A percentile compares a stretch with the other conserved stretches of the same genome.
Conservation (phyloP, 2,329 filamentous ascomycete species). For the Ceratocystis destructans region DNA sequence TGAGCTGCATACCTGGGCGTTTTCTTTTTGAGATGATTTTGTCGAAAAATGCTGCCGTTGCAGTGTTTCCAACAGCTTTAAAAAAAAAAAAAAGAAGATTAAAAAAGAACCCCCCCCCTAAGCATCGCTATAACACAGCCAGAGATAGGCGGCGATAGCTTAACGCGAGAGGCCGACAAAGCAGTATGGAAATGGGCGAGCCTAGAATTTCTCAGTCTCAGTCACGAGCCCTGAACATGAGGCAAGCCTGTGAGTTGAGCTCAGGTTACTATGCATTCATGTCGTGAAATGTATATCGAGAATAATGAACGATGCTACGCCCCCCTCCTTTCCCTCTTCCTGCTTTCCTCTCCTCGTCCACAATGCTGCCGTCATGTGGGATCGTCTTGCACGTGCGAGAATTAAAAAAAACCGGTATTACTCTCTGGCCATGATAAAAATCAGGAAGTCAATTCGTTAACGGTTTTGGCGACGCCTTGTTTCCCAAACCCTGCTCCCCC, state of each 20-base stretch:
- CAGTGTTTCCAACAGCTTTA: neutral
- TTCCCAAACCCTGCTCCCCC: too few relatives aligned
- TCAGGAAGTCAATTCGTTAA: neutral
- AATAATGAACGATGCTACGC: neutral
- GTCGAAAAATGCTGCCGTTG: conserved; percentile 1
- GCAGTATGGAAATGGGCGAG: neutral
- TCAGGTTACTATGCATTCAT: neutral
- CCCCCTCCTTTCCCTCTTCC: neutral
- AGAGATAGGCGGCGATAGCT: neutral
- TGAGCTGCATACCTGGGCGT: neutral
- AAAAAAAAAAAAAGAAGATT: too few relatives aligned
- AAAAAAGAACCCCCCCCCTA: too few relatives aligned
- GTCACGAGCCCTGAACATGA: neutral
- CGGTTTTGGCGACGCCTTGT: neutral
- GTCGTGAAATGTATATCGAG: neutral
- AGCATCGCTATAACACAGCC: neutral
- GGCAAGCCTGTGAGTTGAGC: neutral
- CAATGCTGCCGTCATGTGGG: neutral
- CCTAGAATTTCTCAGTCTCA: neutral
- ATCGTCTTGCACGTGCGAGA: neutral
- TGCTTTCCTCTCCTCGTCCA: neutral
- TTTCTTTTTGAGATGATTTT: neutral
- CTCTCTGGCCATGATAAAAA: neutral
- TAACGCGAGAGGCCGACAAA: neutral
- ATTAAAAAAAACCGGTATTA: neutral